These are phyloP conservation scores for Pisolithus albus DNA, from an alignment of 768 basidiomycete species.

Conservation along the genomic window DNA sequence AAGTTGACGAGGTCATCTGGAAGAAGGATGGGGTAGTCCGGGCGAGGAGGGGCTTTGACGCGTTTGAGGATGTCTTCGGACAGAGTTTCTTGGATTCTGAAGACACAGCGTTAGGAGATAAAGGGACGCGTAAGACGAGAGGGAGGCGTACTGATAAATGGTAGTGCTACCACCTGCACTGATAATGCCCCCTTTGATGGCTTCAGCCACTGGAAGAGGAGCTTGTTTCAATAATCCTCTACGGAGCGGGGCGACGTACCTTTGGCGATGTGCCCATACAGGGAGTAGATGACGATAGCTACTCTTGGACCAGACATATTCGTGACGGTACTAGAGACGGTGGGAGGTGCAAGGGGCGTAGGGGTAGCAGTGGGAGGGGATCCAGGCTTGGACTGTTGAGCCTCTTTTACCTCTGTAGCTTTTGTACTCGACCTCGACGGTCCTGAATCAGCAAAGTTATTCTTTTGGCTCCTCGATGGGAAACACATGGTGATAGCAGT, in stretches of 20 bases:
- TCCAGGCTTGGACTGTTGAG: neutral
- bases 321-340: neutral
- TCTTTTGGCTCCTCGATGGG: slow-evolving; percentile 31
- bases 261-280: slow-evolving; percentile 45
- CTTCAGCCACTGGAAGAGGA: slow-evolving; percentile 24
- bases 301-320: slow-evolving; percentile 28
- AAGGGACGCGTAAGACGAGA: neutral
- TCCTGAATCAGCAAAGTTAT: slow-evolving; percentile 26
- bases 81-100: slow-evolving; percentile 78
- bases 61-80: slow-evolving; percentile 57
- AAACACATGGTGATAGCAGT: slow-evolving; percentile 29
- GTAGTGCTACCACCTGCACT: slow-evolving; percentile 36
- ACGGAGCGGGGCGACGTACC: slow-evolving; percentile 24
- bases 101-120: neutral
- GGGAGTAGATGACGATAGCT: slow-evolving; percentile 43
- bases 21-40: slow-evolving; percentile 53
- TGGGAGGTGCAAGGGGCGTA: neutral
- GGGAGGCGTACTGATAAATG: slow-evolving; percentile 40
- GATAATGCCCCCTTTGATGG: slow-evolving; percentile 35
- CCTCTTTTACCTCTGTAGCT: slow-evolving; percentile 2
- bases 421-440: slow-evolving; percentile 13
- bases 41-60: slow-evolving; percentile 68
- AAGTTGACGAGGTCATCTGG: slow-evolving; percentile 13
- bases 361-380: slow-evolving; percentile 1
- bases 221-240: neutral